Evolutionary conservation across 306 rosid genomes (phyloP).

Genomic region (Cicer arietinum): DNA sequence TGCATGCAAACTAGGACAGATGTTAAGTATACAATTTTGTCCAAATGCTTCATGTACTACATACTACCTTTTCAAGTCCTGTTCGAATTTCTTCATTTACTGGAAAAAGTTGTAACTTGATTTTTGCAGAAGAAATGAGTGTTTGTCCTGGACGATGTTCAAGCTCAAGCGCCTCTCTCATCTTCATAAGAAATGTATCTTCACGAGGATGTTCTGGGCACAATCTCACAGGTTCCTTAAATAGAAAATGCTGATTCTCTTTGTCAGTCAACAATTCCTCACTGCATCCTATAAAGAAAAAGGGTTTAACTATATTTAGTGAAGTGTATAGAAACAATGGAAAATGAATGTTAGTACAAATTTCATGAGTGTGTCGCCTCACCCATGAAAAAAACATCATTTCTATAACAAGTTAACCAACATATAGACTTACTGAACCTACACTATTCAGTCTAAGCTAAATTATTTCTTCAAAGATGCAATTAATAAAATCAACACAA

Average conservation of each 20-base stretch:
- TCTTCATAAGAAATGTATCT: constrained; percentile 36
- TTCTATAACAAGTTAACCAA: constrained; percentile 16
- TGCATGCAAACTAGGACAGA: constrained; percentile 25
- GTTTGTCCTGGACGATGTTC: constrained; percentile 47
- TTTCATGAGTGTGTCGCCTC: constrained; percentile 2
- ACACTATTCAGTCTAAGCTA: constrained; percentile 1
- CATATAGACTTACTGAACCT: constrained; percentile 8
- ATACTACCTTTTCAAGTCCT: constrained; percentile 74
- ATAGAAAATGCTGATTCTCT: constrained; percentile 41
- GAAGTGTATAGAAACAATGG: constrained; percentile 12
- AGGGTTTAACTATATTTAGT: constrained; percentile 1
- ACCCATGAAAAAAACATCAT: constrained; percentile 24
- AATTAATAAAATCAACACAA: constrained; percentile 29
- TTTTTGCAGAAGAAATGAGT: constrained; percentile 61
- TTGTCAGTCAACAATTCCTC: constrained; percentile 46
- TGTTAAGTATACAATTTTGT: constrained; percentile 32
- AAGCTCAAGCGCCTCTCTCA: constrained; percentile 36
- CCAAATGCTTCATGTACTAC: constrained; percentile 45
- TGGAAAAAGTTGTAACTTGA: constrained; percentile 86
- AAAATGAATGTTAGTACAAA: constrained; percentile 20
- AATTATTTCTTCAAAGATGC: constrained; percentile 11
- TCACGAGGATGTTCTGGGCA: constrained; percentile 20
- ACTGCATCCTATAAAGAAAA: constrained; percentile 43
- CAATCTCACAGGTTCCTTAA: constrained; percentile 40
- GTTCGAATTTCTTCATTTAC: constrained; percentile 62